Evolutionary conservation across 345 rosid species (phyloP).

Genomic region (Eucalyptus paniculata): DNA sequence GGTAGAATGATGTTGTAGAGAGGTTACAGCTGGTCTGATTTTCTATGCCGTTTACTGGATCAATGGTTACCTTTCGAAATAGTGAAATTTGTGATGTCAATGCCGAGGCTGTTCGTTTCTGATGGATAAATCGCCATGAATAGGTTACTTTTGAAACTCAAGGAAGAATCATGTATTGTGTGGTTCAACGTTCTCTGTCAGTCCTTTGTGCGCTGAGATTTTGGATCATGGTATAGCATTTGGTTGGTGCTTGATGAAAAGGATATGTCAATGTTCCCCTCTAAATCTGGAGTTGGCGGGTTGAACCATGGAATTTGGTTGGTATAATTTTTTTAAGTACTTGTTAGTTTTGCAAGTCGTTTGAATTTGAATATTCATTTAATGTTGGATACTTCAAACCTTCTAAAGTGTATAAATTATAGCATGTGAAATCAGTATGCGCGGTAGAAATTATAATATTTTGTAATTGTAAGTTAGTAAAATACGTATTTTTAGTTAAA

Average conservation of each 20-base stretch:
- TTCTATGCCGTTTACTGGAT: neutral
- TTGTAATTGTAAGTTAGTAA: neutral
- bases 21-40: neutral
- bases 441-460: neutral
- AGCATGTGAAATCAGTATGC: neutral
- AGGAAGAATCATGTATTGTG: neutral
- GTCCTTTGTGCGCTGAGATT: neutral
- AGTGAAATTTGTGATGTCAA: neutral
- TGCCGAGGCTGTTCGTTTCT: neutral
- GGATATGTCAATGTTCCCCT: neutral
- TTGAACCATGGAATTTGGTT: neutral
- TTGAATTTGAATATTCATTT: neutral
- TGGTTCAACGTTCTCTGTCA: neutral
- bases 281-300: neutral
- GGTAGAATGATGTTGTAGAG: neutral
- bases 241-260: neutral
- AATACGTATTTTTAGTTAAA: neutral
- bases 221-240: neutral
- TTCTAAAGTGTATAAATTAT: neutral
- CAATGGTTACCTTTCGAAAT: neutral
- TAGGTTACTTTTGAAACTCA: neutral
- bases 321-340: neutral
- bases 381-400: neutral
- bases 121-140: neutral
- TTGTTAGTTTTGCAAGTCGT: neutral